Evolutionary conservation across 2,329 filamentous ascomycete genomes (phyloP).

Genomic region (Amauroascus niger): DNA sequence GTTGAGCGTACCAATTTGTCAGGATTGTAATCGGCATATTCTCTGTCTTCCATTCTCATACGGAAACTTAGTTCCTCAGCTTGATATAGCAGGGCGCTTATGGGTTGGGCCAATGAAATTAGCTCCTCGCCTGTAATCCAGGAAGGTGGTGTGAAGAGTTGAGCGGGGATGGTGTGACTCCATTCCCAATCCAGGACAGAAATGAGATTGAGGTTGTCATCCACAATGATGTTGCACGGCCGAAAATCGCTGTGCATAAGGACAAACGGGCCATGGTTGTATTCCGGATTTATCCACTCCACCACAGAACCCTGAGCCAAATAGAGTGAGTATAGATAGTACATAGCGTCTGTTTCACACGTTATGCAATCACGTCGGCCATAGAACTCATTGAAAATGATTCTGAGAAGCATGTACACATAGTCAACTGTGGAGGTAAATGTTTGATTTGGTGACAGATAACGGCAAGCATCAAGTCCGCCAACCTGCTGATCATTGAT

Average conservation of each 20-base stretch:
- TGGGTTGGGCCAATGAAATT: no score
- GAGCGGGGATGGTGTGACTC: slow-evolving; percentile 10
- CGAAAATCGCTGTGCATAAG: slow-evolving; percentile 14
- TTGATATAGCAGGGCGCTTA: no score
- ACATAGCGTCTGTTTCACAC: slow-evolving; percentile 11
- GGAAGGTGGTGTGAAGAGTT: slow-evolving; percentile 9
- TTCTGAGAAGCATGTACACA: not conserved
- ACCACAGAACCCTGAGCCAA: slow-evolving; percentile 3
- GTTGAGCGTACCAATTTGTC: no score
- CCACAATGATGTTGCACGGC: slow-evolving; percentile 9
- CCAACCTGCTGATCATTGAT: slow-evolving; percentile 10
- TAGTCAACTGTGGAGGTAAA: slow-evolving; percentile 12
- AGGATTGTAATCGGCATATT: no score
- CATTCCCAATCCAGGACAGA: slow-evolving; percentile 12
- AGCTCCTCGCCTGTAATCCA: no score
- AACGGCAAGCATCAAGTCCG: not conserved
- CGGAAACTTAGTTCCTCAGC: no score
- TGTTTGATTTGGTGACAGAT: not conserved
- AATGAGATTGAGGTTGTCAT: slow-evolving; percentile 10
- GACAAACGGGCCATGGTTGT: slow-evolving; percentile 14
- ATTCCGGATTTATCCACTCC: slow-evolving; percentile 10
- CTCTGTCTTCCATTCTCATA: no score
- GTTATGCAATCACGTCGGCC: slow-evolving; percentile 4
- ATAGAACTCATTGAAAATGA: slow-evolving; percentile 14
- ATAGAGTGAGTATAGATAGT: slow-evolving; percentile 10